Evolutionary conservation across 2,329 filamentous ascomycete genomes (phyloP), one percentile per base, ranked within the genome.

Genomic region (Cladophialophora yegresii): DNA sequence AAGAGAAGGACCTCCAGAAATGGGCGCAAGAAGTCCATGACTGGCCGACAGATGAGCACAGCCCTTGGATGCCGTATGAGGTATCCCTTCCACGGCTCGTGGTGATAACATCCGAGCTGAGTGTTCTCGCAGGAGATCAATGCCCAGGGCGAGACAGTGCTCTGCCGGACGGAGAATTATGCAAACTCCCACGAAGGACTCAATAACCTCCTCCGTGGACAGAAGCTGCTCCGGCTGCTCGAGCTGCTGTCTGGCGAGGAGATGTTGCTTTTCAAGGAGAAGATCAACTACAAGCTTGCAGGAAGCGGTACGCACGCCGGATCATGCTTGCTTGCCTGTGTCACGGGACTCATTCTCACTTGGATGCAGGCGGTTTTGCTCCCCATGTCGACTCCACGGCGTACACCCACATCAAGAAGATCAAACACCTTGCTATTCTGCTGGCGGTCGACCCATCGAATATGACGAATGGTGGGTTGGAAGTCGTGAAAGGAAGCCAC

Each of bases 251-350:
- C 75, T 0, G 67, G 73, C 0, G 75, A 77, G 57, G 73, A 76
- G 5, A 78, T 80, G 76, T 62, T 77, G 20, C 72, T 79, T 0
- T 79, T 80, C 72, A 79, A 79, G 50, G 77, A 79, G 62, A 79
- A 79, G 69, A 79, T 79, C 58, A 79, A 79, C 64, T 79, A 79
- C 67, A 78, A 79, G 64, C 71, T 78, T 6, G 72, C 77, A 1
- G 77, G 75, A n/a, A 77, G 77, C 62, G 77, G 76, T 70, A 43
- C 13, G 54, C n/a, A 7, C 40, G 20, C 23, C 40, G 32, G 40
- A 10, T 20, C 4, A 10, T 10, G 22, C 9, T n/a, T 50, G 20
- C 13, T n/a, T n/a, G n/a, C 16, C 47, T 23, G 43, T 2, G n/a
- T 12, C 57, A 7, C 23, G 22, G 23, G 6, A 20, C 9, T 28